Evolutionary conservation across 805 yeast genomes (phyloP), one percentile per base, ranked within the genome.

Genomic region (Wickerhamomyces rabaulensis): DNA sequence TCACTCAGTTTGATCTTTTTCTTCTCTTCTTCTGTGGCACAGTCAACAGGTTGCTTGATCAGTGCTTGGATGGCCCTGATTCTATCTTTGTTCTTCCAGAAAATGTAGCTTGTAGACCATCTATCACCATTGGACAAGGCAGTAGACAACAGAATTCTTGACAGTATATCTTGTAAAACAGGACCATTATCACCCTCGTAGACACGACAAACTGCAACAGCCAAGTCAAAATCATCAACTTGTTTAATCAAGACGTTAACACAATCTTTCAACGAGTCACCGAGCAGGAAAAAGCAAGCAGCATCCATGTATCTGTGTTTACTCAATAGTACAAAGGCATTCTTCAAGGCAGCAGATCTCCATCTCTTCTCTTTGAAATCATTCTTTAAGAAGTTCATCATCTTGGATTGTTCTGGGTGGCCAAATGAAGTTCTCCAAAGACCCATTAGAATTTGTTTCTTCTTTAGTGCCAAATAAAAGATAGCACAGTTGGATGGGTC

Each of bases 231-330:
- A 60, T 92, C 95, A 2, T 76, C 61, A 40, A 88, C 63, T 59
- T 90, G 84, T 42, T 73, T 78, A 35, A 84, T 74, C 19, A 92
- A 61, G 0, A 90, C 92, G 60, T 76, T 81, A 25, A 85, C 85
- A 49, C 90, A 81, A 66, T 94, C 98, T 45, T 76, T 76, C 13
- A 88, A 65, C 1, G 90, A 71, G 43, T 75, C 90, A 0, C 87
- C 96, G 12, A 92, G 70, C 31, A 92, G 64, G 64, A 92, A 92
- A 62, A 94, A 91, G 20, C 84, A 81, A 0, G 97, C 97, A 0
- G 97, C 95, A 64, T 90, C 95, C 61, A 76, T 68, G 58, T 76
- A 87, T 38, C 98, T 70, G 63, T 91, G 99, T 58, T 89, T 89
- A 51, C 97, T 87, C 52, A 94, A 64, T 39, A 92, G 68, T 0